Evolutionary conservation across 2,329 filamentous ascomycete species (phyloP).

Genomic region (Monilinia fructicola): DNA sequence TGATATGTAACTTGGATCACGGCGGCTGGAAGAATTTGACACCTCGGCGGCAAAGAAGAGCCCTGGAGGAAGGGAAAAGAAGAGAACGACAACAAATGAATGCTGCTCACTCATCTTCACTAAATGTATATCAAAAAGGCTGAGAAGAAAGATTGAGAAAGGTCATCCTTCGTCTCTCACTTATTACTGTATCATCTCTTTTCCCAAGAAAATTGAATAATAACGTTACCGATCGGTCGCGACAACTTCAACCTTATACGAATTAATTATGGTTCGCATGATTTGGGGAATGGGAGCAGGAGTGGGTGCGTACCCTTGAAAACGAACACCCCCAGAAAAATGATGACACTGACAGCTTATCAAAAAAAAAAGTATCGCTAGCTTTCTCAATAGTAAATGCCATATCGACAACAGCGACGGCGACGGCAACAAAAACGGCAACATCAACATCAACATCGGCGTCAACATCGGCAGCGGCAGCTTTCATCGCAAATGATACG

Average conservation of each 20-base stretch:
- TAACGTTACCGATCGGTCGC: background rate
- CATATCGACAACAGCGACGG: background rate
- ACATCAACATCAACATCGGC: too few species aligned
- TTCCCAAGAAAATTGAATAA: background rate
- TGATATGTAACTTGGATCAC: background rate
- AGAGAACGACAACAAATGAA: too few species aligned
- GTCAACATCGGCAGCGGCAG: slow-evolving; percentile 7
- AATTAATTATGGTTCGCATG: slow-evolving; percentile 17
- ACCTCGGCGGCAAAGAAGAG: background rate
- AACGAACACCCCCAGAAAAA: background rate
- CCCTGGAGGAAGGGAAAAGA: background rate
- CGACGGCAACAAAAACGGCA: too few species aligned
- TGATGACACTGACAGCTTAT: slow-evolving; percentile 1
- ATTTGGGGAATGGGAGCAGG: slow-evolving; percentile 7
- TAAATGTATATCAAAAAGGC: background rate
- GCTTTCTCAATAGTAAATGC: slow-evolving; percentile 10
- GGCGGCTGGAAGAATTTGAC: slow-evolving; percentile 14
- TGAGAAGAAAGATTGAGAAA: background rate
- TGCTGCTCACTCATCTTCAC: too few species aligned
- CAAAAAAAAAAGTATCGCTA: slow-evolving; percentile 17
- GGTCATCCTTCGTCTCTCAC: background rate
- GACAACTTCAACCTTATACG: background rate
- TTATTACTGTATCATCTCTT: background rate
- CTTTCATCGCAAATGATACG: slow-evolving; percentile 47
- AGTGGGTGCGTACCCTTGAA: too few species aligned